Evolutionary conservation across 2,329 filamentous ascomycete species (phyloP).

Genomic region (Mycosphaerella arachidis): DNA sequence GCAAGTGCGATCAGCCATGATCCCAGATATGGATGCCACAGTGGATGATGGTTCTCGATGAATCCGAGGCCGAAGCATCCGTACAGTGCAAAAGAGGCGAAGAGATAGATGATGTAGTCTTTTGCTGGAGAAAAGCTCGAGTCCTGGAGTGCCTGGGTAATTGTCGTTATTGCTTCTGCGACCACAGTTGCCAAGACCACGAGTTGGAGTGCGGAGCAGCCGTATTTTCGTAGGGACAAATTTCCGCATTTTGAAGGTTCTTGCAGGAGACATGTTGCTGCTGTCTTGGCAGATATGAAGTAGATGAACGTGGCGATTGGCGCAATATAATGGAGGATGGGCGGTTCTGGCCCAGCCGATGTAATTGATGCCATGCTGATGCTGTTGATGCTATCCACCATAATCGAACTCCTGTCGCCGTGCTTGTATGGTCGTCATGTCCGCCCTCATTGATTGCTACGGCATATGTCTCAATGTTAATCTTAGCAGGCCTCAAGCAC

Average conservation of each 20-base stretch:
- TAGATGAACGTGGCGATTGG: slow-evolving; percentile 25
- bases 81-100: slow-evolving; percentile 19
- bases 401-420: background rate
- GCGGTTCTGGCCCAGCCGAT: slow-evolving; percentile 13
- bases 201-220: slow-evolving; percentile 18
- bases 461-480: background rate
- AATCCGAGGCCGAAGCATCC: slow-evolving; percentile 23
- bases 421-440: background rate
- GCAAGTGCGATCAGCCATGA: slow-evolving; percentile 23
- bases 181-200: slow-evolving; percentile 17
- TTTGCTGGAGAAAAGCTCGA: slow-evolving; percentile 15
- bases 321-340: slow-evolving; percentile 26
- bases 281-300: slow-evolving; percentile 25
- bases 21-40: slow-evolving; percentile 31
- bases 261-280: slow-evolving; percentile 28
- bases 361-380: slow-evolving; percentile 4
- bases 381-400: background rate
- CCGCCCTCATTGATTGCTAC: background rate
- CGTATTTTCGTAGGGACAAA: slow-evolving; percentile 13
- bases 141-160: slow-evolving; percentile 16
- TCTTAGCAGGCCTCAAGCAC: background rate
- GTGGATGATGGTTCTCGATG: slow-evolving; percentile 19
- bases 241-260: slow-evolving; percentile 18
- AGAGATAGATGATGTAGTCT: slow-evolving; percentile 24
- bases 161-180: slow-evolving; percentile 17